phyloP scores from a whole-genome alignment of 805 yeast species.

The Candida pini region DNA sequence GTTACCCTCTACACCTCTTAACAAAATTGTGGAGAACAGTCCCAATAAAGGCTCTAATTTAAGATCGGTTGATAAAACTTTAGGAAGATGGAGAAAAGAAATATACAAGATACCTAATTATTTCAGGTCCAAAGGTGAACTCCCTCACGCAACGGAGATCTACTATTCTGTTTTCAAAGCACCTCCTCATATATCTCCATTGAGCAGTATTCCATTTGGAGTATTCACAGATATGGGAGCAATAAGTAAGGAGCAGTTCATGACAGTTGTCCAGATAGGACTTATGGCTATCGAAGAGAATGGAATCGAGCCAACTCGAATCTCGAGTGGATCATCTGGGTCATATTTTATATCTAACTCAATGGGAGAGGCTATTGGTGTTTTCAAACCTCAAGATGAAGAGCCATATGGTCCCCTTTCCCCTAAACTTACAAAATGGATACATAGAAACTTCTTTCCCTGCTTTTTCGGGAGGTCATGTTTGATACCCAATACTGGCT shows the following conservation, averaged over 20 bases:
- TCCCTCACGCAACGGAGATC: constrained; percentile 33
- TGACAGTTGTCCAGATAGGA: constrained; percentile 36
- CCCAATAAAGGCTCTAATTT: constrained; percentile 6
- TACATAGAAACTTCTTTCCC: constrained; percentile 68
- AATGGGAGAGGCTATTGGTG: constrained; percentile 39
- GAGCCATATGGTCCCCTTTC: constrained; percentile 76
- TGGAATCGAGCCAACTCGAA: constrained; percentile 44
- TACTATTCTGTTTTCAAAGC: constrained; percentile 53
- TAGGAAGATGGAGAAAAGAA: constrained; percentile 15
- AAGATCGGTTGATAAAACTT: constrained; percentile 5
- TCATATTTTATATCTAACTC: constrained; percentile 51
- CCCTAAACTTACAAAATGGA: constrained; percentile 79
- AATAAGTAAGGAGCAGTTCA: constrained; percentile 27
- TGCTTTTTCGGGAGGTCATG: constrained; percentile 74
- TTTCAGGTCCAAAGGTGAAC: constrained; percentile 11
- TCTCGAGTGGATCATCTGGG: constrained; percentile 65
- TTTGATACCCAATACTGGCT: constrained; percentile 66
- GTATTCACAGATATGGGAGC: constrained; percentile 24
- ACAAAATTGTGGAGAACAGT: too few species aligned
- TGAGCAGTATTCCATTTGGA: constrained; percentile 22
- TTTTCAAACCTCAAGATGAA: constrained; percentile 75
- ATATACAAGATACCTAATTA: constrained; percentile 9
- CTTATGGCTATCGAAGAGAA: constrained; percentile 37
- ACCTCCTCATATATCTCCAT: constrained; percentile 25
- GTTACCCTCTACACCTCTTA: too few species aligned